A percentile compares a stretch with the other conserved stretches of the same genome.
phyloP scores from a whole-genome alignment of 805 yeast genomes.

The Saturnispora hagleri region DNA sequence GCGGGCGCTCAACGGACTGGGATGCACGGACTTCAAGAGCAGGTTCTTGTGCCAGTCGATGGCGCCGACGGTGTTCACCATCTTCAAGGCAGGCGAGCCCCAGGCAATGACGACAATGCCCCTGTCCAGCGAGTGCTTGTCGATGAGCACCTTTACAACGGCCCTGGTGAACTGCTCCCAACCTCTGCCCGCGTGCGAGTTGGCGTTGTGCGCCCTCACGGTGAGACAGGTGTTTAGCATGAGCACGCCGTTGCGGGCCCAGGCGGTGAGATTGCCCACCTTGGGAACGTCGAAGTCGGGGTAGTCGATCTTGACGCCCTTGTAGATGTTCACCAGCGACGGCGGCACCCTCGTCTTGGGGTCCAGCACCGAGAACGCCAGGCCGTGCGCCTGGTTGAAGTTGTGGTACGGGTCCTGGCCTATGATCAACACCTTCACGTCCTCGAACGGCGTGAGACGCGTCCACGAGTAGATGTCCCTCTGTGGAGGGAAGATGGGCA shows the following conservation, averaged over 20 bases:
- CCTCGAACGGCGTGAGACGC: conserved; percentile 64
- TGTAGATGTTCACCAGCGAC: conserved; percentile 78
- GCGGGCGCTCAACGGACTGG: conserved; percentile 88
- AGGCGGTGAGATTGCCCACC: conserved; percentile 62
- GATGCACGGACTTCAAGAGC: conserved; percentile 75
- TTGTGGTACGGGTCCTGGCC: conserved; percentile 99
- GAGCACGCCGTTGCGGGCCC: conserved; percentile 86
- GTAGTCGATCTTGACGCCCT: conserved; percentile 56
- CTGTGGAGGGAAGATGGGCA: conserved; percentile 67
- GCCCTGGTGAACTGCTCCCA: conserved; percentile 88
- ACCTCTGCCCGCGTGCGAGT: conserved; percentile 82
- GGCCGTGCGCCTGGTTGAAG: conserved; percentile 87
- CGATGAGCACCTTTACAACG: conserved; percentile 46
- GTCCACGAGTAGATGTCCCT: conserved; percentile 87
- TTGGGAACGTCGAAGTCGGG: conserved; percentile 57
- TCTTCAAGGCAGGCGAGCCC: conserved; percentile 38
- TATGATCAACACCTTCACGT: conserved; percentile 67
- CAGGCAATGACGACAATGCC: conserved; percentile 65
- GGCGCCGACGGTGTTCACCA: conserved; percentile 24
- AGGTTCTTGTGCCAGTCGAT: conserved; percentile 30
- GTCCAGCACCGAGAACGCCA: conserved; percentile 84
- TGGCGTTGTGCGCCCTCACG: conserved; percentile 87
- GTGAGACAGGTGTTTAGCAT: conserved; percentile 83
- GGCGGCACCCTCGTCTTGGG: conserved; percentile 82
- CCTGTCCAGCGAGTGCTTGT: conserved; percentile 34